These are phyloP conservation scores for Blastomyces silverae DNA, from an alignment of 2,329 filamentous ascomycete species.

Conservation along the genomic window DNA sequence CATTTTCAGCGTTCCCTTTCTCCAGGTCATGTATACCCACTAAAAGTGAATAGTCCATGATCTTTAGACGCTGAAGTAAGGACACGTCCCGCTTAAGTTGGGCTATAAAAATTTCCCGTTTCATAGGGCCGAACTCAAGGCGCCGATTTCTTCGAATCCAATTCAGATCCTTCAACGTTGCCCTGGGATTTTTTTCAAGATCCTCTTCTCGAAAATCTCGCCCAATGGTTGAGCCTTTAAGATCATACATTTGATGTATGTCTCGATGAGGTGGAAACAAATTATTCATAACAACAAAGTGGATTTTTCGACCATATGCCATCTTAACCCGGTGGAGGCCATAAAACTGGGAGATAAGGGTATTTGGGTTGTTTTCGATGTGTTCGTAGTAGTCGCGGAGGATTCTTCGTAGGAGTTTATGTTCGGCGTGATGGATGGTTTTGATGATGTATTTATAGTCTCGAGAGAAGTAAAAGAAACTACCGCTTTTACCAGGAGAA, in stretches of 20 bases:
- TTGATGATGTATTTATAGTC: constrained; percentile 99
- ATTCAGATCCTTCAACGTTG: constrained; percentile 93
- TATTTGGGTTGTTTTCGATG: constrained; percentile 89
- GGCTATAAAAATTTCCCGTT: constrained; percentile 79
- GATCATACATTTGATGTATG: constrained; percentile 92
- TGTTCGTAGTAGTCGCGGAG: constrained; percentile 86
- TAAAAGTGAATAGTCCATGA: constrained; percentile 97
- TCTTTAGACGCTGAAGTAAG: constrained; percentile 77
- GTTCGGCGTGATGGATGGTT: constrained; percentile 90
- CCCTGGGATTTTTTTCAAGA: constrained; percentile 78
- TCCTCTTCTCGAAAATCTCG: constrained; percentile 86
- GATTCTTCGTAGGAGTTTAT: constrained; percentile 46
- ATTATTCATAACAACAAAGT: constrained; percentile 99
- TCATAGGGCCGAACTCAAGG: constrained; percentile 80
- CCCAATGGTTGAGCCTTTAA: constrained; percentile 94
- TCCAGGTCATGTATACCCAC: constrained; percentile 88
- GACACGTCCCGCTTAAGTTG: constrained; percentile 84
- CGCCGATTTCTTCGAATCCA: constrained; percentile 83
- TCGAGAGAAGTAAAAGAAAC: constrained; percentile 98
- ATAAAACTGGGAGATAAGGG: constrained; percentile 94
- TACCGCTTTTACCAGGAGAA: constrained; percentile 95
- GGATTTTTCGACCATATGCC: constrained; percentile 94
- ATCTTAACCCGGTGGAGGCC: constrained; percentile 96
- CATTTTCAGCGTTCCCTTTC: constrained; percentile 89
- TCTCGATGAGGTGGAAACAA: constrained; percentile 95